A percentile compares a stretch with the other conserved stretches of the same genome.
Conservation (phyloP, 2,329 filamentous ascomycete genomes). For the Aureobasidium zeae region DNA sequence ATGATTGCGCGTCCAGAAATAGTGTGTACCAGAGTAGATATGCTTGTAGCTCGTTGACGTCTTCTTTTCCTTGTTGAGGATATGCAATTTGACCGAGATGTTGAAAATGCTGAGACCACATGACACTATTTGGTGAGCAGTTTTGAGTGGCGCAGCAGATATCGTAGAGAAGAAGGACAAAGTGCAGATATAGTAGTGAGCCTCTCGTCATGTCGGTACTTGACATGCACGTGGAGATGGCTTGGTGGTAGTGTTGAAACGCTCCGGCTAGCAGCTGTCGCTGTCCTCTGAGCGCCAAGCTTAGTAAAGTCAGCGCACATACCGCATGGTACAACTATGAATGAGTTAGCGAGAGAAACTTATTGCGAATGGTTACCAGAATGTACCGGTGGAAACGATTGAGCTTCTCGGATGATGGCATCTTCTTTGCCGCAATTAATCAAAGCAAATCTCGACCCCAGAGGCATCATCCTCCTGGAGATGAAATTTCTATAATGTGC, state of each 20-base stretch:
- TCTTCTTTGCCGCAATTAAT: constrained; percentile 3
- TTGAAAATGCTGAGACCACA: constrained; percentile 47
- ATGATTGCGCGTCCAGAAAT: constrained; percentile 36
- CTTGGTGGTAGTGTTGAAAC: constrained; percentile 46
- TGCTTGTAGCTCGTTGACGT: constrained; percentile 28
- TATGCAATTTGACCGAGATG: constrained; percentile 40
- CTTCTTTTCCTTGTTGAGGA: not conserved
- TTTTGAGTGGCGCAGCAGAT: constrained; percentile 28
- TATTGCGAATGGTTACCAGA: constrained; percentile 20
- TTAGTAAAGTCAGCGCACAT: constrained; percentile 38
- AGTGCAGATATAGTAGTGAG: constrained; percentile 48
- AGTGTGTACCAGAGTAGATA: constrained; percentile 49
- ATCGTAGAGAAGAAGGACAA: constrained; percentile 49
- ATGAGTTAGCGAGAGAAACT: not conserved
- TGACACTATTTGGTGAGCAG: constrained; percentile 29
- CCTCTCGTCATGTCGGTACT: constrained; percentile 45
- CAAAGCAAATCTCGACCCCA: constrained; percentile 9
- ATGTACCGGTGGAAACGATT: constrained; percentile 43
- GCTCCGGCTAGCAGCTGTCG: constrained; percentile 35
- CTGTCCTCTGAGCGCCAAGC: constrained; percentile 38
- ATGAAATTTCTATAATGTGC: constrained; percentile 16
- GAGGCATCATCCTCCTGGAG: constrained; percentile 15
- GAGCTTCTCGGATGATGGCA: constrained; percentile 29
- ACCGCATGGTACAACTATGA: constrained; percentile 47
- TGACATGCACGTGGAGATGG: constrained; percentile 30